phyloP scores from a whole-genome alignment of 2,329 filamentous ascomycete species.

The Colletotrichum sp. region DNA sequence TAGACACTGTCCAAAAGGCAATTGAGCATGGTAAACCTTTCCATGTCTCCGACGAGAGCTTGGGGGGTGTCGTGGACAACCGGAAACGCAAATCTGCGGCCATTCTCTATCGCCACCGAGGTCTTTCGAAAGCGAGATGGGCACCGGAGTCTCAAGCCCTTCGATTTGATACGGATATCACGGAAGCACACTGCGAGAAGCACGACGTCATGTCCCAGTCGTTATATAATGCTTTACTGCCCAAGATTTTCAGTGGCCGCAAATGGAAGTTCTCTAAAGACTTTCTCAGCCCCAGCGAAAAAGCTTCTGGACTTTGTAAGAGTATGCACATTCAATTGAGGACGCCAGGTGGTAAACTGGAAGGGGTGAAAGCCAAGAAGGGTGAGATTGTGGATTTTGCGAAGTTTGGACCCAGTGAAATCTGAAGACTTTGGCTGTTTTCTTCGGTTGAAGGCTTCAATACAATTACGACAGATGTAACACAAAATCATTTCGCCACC shows the following conservation, averaged over 20 bases:
- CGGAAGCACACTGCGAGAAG: background rate
- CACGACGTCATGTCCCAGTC: background rate
- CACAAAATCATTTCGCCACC: background rate
- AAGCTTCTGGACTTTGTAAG: background rate
- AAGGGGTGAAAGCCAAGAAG: background rate
- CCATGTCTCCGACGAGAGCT: background rate
- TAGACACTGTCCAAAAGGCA: background rate
- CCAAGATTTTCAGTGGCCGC: background rate
- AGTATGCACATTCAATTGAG: background rate
- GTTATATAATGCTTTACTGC: background rate
- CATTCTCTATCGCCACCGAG: background rate
- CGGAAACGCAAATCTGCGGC: background rate
- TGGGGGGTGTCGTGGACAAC: background rate
- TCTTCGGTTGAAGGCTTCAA: background rate
- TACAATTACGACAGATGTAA: fast-evolving
- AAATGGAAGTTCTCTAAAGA: background rate
- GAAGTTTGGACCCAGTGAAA: background rate
- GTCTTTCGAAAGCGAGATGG: background rate
- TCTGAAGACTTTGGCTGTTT: background rate
- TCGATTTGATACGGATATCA: background rate
- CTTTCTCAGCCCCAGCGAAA: fast-evolving
- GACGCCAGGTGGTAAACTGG: background rate
- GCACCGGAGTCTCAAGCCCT: background rate
- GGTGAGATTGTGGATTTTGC: background rate
- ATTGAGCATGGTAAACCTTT: background rate